Percentiles rank a stretch among this genome's conserved stretches.
These are phyloP conservation scores for Coniferiporia sulphurascens DNA, from an alignment of 1,284 basidiomycete species.

Conservation along the genomic window DNA sequence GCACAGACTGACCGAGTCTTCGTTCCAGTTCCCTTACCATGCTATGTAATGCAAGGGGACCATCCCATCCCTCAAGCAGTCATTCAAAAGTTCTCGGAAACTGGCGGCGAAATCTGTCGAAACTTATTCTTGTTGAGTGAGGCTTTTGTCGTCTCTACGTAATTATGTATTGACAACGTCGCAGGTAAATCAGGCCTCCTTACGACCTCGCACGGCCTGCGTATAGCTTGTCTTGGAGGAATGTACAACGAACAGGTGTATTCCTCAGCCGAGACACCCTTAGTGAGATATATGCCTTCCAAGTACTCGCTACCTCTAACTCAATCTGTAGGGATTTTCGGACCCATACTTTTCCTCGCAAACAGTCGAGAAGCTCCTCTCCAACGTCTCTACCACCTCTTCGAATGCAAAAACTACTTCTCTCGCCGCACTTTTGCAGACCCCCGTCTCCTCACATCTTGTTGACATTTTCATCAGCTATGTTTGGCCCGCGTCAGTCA, in stretches of 20 bases:
- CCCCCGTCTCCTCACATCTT: slow-evolving; percentile 53
- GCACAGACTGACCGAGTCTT: too few relatives aligned
- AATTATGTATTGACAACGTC: slow-evolving; percentile 1
- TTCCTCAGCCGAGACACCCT: slow-evolving; percentile 48
- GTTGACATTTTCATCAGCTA: slow-evolving; percentile 85
- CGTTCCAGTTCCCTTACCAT: slow-evolving; percentile 72
- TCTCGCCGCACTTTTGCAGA: slow-evolving; percentile 62
- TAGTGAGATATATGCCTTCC: slow-evolving; percentile 39
- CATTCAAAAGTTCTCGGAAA: slow-evolving; percentile 67
- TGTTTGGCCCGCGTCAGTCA: slow-evolving; percentile 69
- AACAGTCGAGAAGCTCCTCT: slow-evolving; percentile 67
- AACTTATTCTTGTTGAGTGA: slow-evolving; percentile 84
- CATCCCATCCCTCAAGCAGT: slow-evolving; percentile 68
- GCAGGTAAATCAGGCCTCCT: slow-evolving; percentile 80
- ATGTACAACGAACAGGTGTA: slow-evolving; percentile 63
- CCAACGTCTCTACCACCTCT: slow-evolving; percentile 51
- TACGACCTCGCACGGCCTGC: slow-evolving; percentile 78
- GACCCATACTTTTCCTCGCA: slow-evolving; percentile 69
- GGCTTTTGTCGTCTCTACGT: slow-evolving; percentile 26
- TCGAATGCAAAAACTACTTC: slow-evolving; percentile 43
- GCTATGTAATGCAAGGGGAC: slow-evolving; percentile 89
- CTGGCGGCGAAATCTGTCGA: slow-evolving; percentile 72
- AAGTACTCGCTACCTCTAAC: slow-evolving; percentile 11
- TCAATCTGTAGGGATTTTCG: slow-evolving; percentile 51
- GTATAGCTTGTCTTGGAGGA: slow-evolving; percentile 84